These are phyloP conservation scores for Termitomyces sp. DNA, from an alignment of 768 basidiomycete species.

Conservation along the genomic window DNA sequence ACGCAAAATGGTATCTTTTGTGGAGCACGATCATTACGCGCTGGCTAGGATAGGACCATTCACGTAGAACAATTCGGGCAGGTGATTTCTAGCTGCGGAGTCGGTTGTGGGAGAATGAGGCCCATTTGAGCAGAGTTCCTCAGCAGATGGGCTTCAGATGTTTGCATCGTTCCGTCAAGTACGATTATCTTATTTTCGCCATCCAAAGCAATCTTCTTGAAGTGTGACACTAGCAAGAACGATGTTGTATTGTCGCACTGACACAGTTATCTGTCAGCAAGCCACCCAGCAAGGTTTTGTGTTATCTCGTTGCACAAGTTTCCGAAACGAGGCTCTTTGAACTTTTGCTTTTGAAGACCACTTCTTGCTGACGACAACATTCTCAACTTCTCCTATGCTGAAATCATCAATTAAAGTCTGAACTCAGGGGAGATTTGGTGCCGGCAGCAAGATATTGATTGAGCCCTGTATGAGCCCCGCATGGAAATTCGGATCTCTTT, in stretches of 20 bases:
- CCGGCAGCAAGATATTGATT: slow-evolving; percentile 18
- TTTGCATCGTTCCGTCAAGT: slow-evolving; percentile 16
- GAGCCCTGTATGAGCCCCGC: slow-evolving; percentile 17
- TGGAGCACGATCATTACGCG: slow-evolving; percentile 22
- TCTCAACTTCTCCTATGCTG: slow-evolving; percentile 2
- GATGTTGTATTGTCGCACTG: slow-evolving; percentile 17
- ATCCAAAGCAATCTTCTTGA: slow-evolving; percentile 20
- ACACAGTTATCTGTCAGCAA: too few species aligned
- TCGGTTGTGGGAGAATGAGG: slow-evolving; percentile 6
- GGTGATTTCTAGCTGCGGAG: neutral
- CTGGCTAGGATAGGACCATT: slow-evolving; percentile 24
- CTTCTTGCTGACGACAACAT: slow-evolving; percentile 17
- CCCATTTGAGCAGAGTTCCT: slow-evolving; percentile 6
- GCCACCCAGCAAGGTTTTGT: too few species aligned
- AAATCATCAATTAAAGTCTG: slow-evolving; percentile 8
- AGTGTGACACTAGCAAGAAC: slow-evolving; percentile 14
- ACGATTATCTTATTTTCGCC: slow-evolving; percentile 18
- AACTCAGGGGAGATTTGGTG: slow-evolving; percentile 15
- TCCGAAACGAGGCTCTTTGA: neutral
- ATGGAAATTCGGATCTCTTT: slow-evolving; percentile 10
- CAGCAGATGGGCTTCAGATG: slow-evolving; percentile 1
- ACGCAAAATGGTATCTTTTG: slow-evolving; percentile 16
- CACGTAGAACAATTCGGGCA: slow-evolving; percentile 20
- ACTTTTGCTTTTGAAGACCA: slow-evolving; percentile 18
- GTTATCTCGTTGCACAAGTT: slow-evolving; percentile 14